These are phyloP conservation scores for Berberis vulgaris DNA, from an alignment of 164 flowering plant species.

Conservation along the genomic window DNA sequence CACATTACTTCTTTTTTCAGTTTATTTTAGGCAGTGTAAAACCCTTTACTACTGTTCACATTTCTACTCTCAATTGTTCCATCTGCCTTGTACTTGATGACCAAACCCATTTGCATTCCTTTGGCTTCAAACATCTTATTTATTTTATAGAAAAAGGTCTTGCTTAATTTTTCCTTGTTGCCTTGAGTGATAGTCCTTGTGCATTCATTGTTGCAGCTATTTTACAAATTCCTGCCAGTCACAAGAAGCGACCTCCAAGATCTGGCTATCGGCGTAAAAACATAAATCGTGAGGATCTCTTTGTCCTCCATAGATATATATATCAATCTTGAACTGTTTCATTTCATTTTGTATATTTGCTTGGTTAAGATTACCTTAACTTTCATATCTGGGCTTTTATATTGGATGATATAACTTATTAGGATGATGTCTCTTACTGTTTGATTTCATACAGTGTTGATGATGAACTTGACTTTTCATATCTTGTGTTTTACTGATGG, in stretches of 20 bases:
- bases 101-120: too few relatives aligned
- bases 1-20: too few relatives aligned
- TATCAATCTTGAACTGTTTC: background rate
- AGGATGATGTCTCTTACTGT: too few relatives aligned
- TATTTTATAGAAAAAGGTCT: background rate
- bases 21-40: background rate
- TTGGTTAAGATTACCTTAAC: background rate
- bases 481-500: too few relatives aligned
- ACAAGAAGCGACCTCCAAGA: constrained; percentile 72
- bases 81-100: too few relatives aligned
- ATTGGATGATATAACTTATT: too few relatives aligned
- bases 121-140: too few relatives aligned
- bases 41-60: too few relatives aligned
- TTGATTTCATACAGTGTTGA: too few relatives aligned
- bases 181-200: constrained; percentile 6
- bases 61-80: too few relatives aligned
- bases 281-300: constrained; percentile 64
- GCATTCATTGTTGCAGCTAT: constrained; percentile 57
- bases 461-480: too few relatives aligned
- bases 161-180: background rate
- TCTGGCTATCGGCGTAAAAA: constrained; percentile 73
- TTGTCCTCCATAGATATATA: background rate
- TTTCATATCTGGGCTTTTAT: background rate
- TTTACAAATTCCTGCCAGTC: constrained; percentile 67
- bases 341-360: background rate